Evolutionary conservation across 2,329 filamentous ascomycete genomes (phyloP), one percentile per base, ranked within the genome.

Genomic region (Sarocladium oryzae): DNA sequence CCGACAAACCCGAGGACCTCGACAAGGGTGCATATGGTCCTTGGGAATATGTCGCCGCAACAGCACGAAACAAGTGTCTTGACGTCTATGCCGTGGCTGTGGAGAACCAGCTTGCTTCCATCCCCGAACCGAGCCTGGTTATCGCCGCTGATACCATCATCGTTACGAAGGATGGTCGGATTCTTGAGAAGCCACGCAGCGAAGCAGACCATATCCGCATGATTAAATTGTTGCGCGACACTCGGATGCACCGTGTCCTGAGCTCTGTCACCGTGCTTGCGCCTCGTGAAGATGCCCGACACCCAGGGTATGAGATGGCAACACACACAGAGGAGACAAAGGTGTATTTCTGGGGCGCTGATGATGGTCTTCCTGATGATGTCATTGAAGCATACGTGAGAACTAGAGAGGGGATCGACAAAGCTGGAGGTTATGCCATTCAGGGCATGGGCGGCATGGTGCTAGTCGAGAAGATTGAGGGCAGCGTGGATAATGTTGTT

Each of bases 381-480:
- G 79, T 96, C 58, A 84, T 97, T 53, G 74, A 89, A 59, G 80
- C 73, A 4, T 91, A 91, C 64, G 86, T 91, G 53, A 79, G 77
- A 62, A 96, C 92, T 20, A 78, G 92, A 51, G 93, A 99, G 73
- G 93, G 93, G 2, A 90, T 83, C 10, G 93, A 97, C 68, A 99
- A 97, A 75, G 93, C 93, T 0, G 93, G 93, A 2, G 93, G 93
- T 0, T 99, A 99, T 68, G 93, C 89, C 1, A 81, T 99, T 50
- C 93, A 99, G 69, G 93, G 92, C 0, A 74, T 92, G 10, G 93
- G 88, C 1, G 86, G 88, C 8, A 84, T 96, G 65, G 75, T 99
- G 54, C 69, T 99, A 52, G 84, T 99, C 11, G 90, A 96, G 66
- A 86, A 79, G 67, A 87, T 99, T 57, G 88, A 96, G 56, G 93